Percentiles rank a stretch among this genome's conserved stretches.
Evolutionary conservation across 139 green algal genomes (phyloP).

Genomic region (Picochlorum sp.): DNA sequence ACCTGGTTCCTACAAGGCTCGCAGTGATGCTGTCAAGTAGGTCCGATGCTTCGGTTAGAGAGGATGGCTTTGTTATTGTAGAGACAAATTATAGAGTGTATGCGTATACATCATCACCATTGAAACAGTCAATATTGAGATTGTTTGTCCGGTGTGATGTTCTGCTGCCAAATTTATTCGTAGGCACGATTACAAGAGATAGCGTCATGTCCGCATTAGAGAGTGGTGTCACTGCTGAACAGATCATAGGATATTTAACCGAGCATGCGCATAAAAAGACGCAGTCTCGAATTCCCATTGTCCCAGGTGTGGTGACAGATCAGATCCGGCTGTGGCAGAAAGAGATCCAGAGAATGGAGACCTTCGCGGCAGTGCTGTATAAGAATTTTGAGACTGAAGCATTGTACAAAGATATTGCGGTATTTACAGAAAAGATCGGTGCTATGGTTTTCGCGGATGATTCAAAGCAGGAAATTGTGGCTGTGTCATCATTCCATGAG

Average conservation of each 20-base stretch:
- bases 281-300: conserved; percentile 30
- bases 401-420: conserved; percentile 34
- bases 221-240: conserved; percentile 46
- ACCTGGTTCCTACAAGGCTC: conserved; percentile 54
- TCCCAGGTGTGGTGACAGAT: conserved; percentile 67
- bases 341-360: conserved; percentile 49
- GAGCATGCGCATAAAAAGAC: conserved; percentile 58
- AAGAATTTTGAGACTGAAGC: conserved; percentile 48
- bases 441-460: conserved; percentile 41
- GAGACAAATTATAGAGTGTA: conserved; percentile 86
- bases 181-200: conserved; percentile 73
- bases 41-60: neutral
- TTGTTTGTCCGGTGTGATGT: conserved; percentile 70
- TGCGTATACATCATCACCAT: conserved; percentile 62
- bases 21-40: conserved; percentile 35
- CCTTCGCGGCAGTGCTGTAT: conserved; percentile 39
- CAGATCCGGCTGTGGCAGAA: conserved; percentile 74
- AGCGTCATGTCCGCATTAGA: conserved; percentile 52
- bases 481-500: conserved; percentile 9
- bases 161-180: conserved; percentile 81
- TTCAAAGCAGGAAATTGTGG: conserved; percentile 19
- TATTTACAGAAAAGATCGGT: conserved; percentile 27
- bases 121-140: conserved; percentile 60
- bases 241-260: conserved; percentile 61
- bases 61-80: conserved; percentile 66